Evolutionary conservation across 192 early-diverging fungal genomes (phyloP).

Genomic region (Anaeromyces robustus): DNA sequence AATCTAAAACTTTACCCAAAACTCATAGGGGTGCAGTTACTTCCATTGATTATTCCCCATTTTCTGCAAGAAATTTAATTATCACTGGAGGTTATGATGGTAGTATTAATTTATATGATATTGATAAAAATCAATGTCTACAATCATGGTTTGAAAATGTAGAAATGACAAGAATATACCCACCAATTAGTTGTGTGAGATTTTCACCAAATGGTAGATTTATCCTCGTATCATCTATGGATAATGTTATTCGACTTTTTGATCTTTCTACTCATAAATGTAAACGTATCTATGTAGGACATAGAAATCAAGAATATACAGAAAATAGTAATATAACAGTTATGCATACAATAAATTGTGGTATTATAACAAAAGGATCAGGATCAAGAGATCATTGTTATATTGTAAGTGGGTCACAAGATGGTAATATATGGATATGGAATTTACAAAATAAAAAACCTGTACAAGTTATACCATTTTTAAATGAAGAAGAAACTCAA

Average conservation of each 20-base stretch:
- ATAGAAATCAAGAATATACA: neutral
- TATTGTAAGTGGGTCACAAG: neutral
- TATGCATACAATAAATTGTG: neutral
- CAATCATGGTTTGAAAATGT: neutral
- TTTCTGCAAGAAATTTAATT: neutral
- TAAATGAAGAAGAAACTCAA: neutral
- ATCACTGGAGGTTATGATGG: neutral
- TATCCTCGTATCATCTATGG: neutral
- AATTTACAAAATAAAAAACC: neutral
- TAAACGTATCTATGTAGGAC: neutral
- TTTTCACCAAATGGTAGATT: neutral
- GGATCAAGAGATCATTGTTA: neutral
- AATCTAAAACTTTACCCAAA: neutral
- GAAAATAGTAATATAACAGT: neutral
- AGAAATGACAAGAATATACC: neutral
- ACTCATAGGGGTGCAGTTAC: neutral
- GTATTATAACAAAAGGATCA: neutral
- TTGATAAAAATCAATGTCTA: neutral
- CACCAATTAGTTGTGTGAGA: neutral
- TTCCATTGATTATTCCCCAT: neutral
- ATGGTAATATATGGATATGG: neutral
- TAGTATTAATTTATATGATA: neutral
- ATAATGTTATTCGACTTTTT: neutral
- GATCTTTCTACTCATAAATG: neutral
- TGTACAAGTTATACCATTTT: neutral